Evolutionary conservation across 179 eudicot species (phyloP), one percentile per base, ranked within the genome.

Genomic region (Corrigiola litoralis): DNA sequence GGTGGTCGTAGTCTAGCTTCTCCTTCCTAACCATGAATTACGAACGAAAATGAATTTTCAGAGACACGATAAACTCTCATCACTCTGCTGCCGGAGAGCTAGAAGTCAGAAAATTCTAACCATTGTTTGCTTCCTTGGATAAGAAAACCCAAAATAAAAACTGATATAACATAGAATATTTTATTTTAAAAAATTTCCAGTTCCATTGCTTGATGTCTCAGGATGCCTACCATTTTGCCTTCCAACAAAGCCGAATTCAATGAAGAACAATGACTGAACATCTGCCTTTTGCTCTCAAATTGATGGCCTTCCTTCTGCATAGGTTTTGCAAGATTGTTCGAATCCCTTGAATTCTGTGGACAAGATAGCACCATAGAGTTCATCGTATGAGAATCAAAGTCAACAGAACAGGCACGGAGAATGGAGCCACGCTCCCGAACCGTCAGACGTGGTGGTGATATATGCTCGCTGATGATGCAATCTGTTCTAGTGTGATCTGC

Each of bases 371-470:
- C 40, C 66, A 10, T n/a, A 37, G 16, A 25, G 34, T 78, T 78
- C 61, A 48, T 61, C 44, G 36, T 46, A 50, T 31, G 68, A 58
- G 82, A 79, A 63, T 54, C 44, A 63, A 60, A 57, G 51, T 71
- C 75, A 50, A 56, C 75, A 72, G 82, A 75, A 72, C 72, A 71
- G 55, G 77, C 72, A 28, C 83, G 63, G 53, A 74, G 83, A 63
- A 75, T 57, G 41, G 79, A 67, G 38, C 73, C 24, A 63, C 63
- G 63, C 60, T 77, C 77, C 42, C 64, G 56, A 46, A 61, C 63
- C 47, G 81, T 75, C 24, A 75, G 58, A 41, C 65, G 58, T 0
- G 67, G 69, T 11, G 68, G 61, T 16, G 79, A 65, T 51, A 24
- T 50, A 6, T 69, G 49, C 36, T 57, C 49, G 49, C 21, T 28